phyloP scores from a whole-genome alignment of 495 filamentous ascomycete species.

The Penicillium samsonianum region DNA sequence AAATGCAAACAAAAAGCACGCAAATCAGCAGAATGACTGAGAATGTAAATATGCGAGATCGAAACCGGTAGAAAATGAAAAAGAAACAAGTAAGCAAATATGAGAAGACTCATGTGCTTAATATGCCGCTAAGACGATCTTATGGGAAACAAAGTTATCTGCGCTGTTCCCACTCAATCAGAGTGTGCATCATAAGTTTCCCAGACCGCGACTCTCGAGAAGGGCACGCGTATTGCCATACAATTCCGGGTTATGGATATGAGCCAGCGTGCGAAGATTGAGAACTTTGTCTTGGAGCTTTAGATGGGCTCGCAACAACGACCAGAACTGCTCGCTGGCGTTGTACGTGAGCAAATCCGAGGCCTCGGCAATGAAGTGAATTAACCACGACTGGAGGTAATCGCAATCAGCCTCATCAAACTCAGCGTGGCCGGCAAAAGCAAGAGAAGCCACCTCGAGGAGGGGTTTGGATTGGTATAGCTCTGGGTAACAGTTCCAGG shows the following conservation, averaged over 20 bases:
- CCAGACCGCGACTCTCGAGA: conserved; percentile 18
- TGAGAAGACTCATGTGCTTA: background rate
- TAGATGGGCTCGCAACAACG: background rate
- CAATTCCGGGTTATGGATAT: background rate
- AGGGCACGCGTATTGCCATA: conserved; percentile 11
- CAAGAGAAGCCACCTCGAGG: conserved; percentile 6
- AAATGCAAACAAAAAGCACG: background rate
- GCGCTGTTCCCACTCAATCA: background rate
- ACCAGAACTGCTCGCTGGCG: conserved; percentile 11
- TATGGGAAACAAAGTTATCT: background rate
- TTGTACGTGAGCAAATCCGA: conserved; percentile 14
- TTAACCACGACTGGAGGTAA: conserved; percentile 21
- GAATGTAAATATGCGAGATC: background rate
- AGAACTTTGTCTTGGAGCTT: conserved; percentile 10
- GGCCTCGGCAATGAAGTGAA: conserved; percentile 22
- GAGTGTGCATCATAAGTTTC: conserved; percentile 1
- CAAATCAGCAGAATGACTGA: background rate
- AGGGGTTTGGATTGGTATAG: conserved; percentile 13
- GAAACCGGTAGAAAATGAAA: background rate
- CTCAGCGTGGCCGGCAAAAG: background rate
- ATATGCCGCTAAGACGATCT: background rate
- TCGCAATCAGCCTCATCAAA: conserved; percentile 3
- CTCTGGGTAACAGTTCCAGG: conserved; percentile 29
- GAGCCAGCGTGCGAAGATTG: background rate
- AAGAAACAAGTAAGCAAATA: background rate